Evolutionary conservation across 2,329 filamentous ascomycete genomes (phyloP).

Genomic region (Capronia coronata): DNA sequence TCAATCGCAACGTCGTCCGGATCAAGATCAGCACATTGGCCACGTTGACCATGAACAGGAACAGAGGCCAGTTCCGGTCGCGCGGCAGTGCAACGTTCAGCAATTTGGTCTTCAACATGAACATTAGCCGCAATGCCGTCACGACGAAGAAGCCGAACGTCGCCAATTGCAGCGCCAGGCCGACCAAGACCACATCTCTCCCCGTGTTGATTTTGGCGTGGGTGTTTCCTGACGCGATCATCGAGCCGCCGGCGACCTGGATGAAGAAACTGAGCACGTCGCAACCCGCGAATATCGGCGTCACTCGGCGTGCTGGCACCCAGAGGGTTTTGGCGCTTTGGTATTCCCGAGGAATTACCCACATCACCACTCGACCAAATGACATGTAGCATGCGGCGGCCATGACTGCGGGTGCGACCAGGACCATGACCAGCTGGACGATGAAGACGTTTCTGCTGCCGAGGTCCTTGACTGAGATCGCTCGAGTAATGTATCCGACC

Average conservation of each 20-base stretch:
- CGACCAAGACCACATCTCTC: constrained; percentile 42
- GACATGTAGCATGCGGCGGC: constrained; percentile 46
- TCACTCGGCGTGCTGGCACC: constrained; percentile 36
- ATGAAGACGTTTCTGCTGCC: constrained; percentile 24
- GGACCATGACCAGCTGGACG: constrained; percentile 39
- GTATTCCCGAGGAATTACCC: constrained; percentile 33
- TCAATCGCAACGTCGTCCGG: constrained; percentile 16
- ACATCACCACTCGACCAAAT: constrained; percentile 43
- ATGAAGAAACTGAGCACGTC: constrained; percentile 43
- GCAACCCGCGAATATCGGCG: constrained; percentile 39
- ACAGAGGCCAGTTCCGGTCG: constrained; percentile 20
- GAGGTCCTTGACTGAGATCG: constrained; percentile 25
- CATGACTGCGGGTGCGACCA: constrained; percentile 42
- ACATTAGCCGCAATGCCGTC: constrained; percentile 35
- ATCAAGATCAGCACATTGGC: constrained; percentile 20
- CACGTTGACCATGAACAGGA: constrained; percentile 18
- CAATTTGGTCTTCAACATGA: constrained; percentile 11
- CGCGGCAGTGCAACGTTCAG: constrained; percentile 11
- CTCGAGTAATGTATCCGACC: constrained; percentile 35
- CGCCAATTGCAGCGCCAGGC: constrained; percentile 46
- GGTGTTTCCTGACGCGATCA: constrained; percentile 32
- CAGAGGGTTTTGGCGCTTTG: constrained; percentile 33
- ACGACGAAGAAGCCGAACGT: constrained; percentile 47
- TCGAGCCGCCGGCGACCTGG: constrained; percentile 38
- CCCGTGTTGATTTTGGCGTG: constrained; percentile 27